These are phyloP conservation scores for Acanthamoeba healyi DNA, from an alignment of 208 protist species.

Conservation along the genomic window DNA sequence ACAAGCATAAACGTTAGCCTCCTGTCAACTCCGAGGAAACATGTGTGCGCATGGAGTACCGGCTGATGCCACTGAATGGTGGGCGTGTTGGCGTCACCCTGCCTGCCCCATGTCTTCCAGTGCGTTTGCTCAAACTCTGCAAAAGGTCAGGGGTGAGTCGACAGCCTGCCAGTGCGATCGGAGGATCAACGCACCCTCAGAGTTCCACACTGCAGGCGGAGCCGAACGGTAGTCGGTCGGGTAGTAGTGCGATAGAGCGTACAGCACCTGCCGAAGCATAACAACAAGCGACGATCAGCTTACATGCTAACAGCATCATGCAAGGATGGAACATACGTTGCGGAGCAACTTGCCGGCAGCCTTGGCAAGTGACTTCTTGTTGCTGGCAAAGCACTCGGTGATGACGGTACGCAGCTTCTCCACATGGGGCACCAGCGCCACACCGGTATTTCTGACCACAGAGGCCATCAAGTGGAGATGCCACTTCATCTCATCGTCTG, in stretches of 20 bases:
- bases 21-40: not conserved
- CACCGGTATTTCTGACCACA: slow-evolving; percentile 1
- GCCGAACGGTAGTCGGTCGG: slow-evolving; percentile 42
- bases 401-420: not conserved
- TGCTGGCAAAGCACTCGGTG: not conserved
- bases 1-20: not conserved
- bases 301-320: no score
- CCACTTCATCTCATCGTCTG: slow-evolving; percentile 52
- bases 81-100: not conserved
- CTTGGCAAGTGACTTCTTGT: slow-evolving; percentile 22
- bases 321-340: slow-evolving; percentile 35
- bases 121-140: slow-evolving; percentile 9
- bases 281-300: no score
- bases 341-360: not conserved
- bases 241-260: slow-evolving; percentile 35
- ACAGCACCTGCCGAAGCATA: slow-evolving; percentile 34
- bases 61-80: slow-evolving; percentile 33
- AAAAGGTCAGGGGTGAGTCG: not conserved
- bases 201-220: not conserved
- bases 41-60: not conserved
- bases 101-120: slow-evolving; percentile 38
- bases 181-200: not conserved
- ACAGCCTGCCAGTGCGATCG: not conserved
- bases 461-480: slow-evolving; percentile 27
- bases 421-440: slow-evolving; percentile 25